Base-by-base conservation (phyloP, 1,284 basidiomycete genomes). In the Pholiota adiposa region DNA sequence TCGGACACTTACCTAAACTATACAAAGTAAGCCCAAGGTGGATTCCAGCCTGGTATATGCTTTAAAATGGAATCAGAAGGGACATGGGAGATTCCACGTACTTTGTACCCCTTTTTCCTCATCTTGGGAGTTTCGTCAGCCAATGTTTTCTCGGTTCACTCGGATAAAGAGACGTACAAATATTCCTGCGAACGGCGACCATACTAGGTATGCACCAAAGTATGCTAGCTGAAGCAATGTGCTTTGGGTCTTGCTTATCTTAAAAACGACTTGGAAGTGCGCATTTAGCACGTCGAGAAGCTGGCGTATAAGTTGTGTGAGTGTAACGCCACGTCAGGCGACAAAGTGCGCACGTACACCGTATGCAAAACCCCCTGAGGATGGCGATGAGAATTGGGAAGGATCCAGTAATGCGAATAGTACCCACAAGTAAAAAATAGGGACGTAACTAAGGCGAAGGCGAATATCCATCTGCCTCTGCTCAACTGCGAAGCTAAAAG, bases 221-320 rank as follows among this genome's bases (percentile, higher is more conserved):
- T 95, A 96, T 3, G 92, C 91, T 7, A 93, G 83, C 70, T 96
- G 94, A 31, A 96, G 82, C 61, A 93, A 84, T 1, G 94, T 93
- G 48, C 90, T 93, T 72, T 94, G 86, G 18, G 90, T 83, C 67
- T 89, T 91, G 46, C 83, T 82, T 71, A 93, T 90, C 1, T 79
- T 79, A 65, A 93, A 89, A 8, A 91, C 84, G 11, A 70, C 73
- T 75, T 92, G 92, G 74, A 93, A 93, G 70, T 93, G 90, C 56
- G 90, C 85, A 75, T 93, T 93, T 58, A 94, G 80, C 33, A 94
- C 92, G 73, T 95, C 93, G 64, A 95, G 88, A 54, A 94, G 84
- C 80, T 90, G 70, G 6, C 48, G 50, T 9, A 59, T 2, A 25
- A 43, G 6, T 25, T 40, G 18, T 44, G 31, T 58, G 21, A 53